A percentile compares a stretch with the other conserved stretches of the same genome.
These are phyloP conservation scores for Russula ochroleuca DNA, from an alignment of 768 basidiomycete species.

Conservation along the genomic window DNA sequence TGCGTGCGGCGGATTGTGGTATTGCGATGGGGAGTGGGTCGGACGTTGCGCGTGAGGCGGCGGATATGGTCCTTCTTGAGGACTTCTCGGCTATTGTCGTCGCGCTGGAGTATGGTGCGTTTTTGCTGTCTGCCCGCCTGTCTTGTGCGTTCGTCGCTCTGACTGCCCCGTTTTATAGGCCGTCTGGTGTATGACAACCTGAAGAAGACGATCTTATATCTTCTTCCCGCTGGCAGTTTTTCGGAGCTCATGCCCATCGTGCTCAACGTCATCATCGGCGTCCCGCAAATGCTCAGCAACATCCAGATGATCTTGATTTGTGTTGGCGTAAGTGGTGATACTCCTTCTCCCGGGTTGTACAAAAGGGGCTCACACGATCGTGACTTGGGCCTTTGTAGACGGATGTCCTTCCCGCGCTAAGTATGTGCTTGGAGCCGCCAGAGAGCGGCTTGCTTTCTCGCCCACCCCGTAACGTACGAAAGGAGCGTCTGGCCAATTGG, in stretches of 20 bases:
- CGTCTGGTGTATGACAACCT: constrained; percentile 63
- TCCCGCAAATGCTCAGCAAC: constrained; percentile 42
- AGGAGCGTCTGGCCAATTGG: constrained; percentile 51
- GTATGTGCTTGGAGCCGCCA: constrained; percentile 56
- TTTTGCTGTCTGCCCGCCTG: neutral
- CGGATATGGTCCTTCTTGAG: constrained; percentile 60
- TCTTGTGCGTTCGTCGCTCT: neutral
- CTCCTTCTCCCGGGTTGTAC: neutral
- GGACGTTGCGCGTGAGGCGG: constrained; percentile 52
- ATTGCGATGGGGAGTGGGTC: constrained; percentile 55
- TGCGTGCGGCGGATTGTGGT: constrained; percentile 59
- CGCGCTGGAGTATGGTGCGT: constrained; percentile 56
- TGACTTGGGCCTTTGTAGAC: constrained; percentile 34
- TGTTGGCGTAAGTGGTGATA: constrained; percentile 33
- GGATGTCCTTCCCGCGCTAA: constrained; percentile 52
- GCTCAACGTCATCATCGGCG: constrained; percentile 43
- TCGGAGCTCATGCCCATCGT: constrained; percentile 60
- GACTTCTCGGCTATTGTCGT: constrained; percentile 62
- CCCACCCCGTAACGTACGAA: constrained; percentile 52
- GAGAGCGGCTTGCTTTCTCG: constrained; percentile 54
- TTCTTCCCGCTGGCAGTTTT: constrained; percentile 51
- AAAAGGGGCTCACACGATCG: neutral
- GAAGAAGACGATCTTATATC: constrained; percentile 51
- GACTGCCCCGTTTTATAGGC: constrained; percentile 26
- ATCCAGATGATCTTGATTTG: constrained; percentile 51